Evolutionary conservation across 768 basidiomycete species (phyloP), one percentile per base, ranked within the genome.

Genomic region (Suillus placidus): DNA sequence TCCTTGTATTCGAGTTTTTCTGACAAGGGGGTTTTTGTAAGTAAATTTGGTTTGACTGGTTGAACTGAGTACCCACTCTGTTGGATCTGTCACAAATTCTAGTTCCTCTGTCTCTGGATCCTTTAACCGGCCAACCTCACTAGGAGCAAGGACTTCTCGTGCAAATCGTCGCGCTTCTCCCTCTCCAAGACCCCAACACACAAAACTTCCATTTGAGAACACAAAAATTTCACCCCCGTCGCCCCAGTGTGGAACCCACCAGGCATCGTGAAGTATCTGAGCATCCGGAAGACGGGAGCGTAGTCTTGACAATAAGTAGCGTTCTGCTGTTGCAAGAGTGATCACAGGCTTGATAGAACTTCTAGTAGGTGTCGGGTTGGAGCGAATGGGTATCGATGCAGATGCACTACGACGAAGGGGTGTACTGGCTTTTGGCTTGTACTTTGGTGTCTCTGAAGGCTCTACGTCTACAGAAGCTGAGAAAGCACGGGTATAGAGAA

Each of bases 21-120:
- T 97, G 66, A 37, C 26, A 64, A 47, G 64, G 42, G 55, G 26
- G 6, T 18, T 38, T 20, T 9, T 30, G 8, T 37, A 54, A 37
- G 8, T 42, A 23, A 62, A 42, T 13, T 38, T 18, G 30, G 18
- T 2, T 42, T 7, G 18, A 18, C 26, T 10, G 10, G 26, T 60
- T 42, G 16, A 12, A 58, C 5, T 30, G 26, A 32, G 18, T 20
- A 68, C 87, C 74, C 79, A 97, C 95, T 96, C 94, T 62, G 82
- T 89, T 43, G 93, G 92, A 77, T 97, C 95, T 34, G 91, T 88
- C 14, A 95, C 93, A 77, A 95, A 97, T 73, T 97, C 95, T 60
- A 97, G 82, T 71, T 95, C 95, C 72, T 95, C 95, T 14, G 91
- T 91, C 80, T 95, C 95, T 20, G 86, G 80, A 61, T 90, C 90